These are phyloP conservation scores for Melanogaster broomeanus DNA, from an alignment of 768 basidiomycete genomes.

Conservation along the genomic window DNA sequence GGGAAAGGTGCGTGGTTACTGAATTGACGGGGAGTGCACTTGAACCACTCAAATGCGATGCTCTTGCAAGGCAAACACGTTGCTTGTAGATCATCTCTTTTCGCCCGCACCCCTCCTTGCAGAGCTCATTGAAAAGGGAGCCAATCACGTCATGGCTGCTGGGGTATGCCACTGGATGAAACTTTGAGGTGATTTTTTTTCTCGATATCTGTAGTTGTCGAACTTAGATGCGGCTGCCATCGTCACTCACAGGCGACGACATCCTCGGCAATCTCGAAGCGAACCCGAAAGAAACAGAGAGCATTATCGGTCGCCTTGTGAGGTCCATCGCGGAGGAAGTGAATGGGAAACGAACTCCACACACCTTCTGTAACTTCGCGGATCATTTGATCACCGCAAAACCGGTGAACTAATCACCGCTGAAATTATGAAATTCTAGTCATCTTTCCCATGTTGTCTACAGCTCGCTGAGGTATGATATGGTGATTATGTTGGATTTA, in stretches of 20 bases:
- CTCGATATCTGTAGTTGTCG: constrained; percentile 48
- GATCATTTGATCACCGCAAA: constrained; percentile 2
- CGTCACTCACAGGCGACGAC: constrained; percentile 58
- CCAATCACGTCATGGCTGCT: constrained; percentile 43
- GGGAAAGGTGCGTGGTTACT: constrained; percentile 51
- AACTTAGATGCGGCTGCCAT: constrained; percentile 70
- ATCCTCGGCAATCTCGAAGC: constrained; percentile 57
- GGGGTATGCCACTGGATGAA: constrained; percentile 35
- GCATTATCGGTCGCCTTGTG: constrained; percentile 39
- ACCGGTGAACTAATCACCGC: constrained; percentile 10
- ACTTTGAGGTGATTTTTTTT: background rate
- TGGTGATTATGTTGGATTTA: constrained; percentile 70
- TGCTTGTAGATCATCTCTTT: constrained; percentile 74
- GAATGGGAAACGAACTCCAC: constrained; percentile 62
- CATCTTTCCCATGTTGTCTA: constrained; percentile 8
- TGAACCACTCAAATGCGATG: background rate
- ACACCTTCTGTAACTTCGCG: constrained; percentile 47
- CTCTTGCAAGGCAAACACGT: constrained; percentile 57
- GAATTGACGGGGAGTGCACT: constrained; percentile 1
- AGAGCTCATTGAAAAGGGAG: constrained; percentile 60
- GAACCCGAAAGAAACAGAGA: constrained; percentile 54
- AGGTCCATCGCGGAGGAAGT: constrained; percentile 50
- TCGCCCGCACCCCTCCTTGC: constrained; percentile 68
- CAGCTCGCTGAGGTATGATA: constrained; percentile 44
- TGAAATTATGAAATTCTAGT: constrained; percentile 11